A percentile compares a stretch with the other conserved stretches of the same genome.
These are phyloP conservation scores for Barnettozyma pratensis DNA, from an alignment of 805 yeast species.

Conservation along the genomic window DNA sequence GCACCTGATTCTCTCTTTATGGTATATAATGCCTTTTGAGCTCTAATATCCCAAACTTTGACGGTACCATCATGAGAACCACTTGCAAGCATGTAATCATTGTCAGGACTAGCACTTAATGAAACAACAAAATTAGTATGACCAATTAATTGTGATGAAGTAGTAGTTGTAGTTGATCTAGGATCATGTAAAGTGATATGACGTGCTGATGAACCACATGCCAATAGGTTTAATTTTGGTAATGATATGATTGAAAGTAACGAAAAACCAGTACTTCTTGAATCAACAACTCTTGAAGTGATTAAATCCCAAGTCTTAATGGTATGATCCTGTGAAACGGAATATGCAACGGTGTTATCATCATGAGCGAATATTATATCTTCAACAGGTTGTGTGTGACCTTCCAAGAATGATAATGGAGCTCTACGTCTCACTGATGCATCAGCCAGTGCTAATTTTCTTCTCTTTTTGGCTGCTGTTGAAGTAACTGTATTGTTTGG, in stretches of 20 bases:
- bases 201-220: conserved; percentile 97
- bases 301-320: conserved; percentile 95
- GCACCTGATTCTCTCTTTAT: conserved; percentile 63
- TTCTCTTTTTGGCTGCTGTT: conserved; percentile 82
- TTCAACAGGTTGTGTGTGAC: conserved; percentile 85
- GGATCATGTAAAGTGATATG: conserved; percentile 95
- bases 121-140: conserved; percentile 89
- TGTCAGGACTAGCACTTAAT: conserved; percentile 68
- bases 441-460: conserved; percentile 74
- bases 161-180: conserved; percentile 56
- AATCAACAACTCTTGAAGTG: conserved; percentile 79
- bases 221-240: conserved; percentile 63
- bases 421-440: conserved; percentile 74
- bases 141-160: conserved; percentile 75
- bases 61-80: conserved; percentile 97
- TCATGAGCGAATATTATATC: conserved; percentile 67
- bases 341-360: conserved; percentile 81
- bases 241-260: conserved; percentile 70
- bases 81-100: conserved; percentile 77
- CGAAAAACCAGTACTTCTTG: conserved; percentile 82
- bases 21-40: conserved; percentile 76
- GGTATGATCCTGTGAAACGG: conserved; percentile 94
- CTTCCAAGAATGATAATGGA: conserved; percentile 71
- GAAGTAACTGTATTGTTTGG: conserved; percentile 49
- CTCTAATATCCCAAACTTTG: conserved; percentile 92